Base-by-base conservation (phyloP, 768 basidiomycete species). In the Chalciporus sphaerocephalus region DNA sequence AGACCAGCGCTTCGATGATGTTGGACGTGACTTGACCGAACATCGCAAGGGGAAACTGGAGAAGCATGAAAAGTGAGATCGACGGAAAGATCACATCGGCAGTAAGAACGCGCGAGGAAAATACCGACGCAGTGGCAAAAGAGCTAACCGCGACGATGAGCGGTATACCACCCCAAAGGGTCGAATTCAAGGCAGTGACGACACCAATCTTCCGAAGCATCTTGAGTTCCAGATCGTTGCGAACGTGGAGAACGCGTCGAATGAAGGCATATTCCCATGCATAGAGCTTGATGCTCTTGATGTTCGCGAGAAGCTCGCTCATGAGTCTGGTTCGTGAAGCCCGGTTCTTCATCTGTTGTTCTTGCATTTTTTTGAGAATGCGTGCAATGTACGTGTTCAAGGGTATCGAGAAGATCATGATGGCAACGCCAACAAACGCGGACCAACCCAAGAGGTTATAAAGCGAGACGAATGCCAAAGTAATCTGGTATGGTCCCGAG, bases 21-120 rank as follows among this genome's bases (percentile, higher is more conserved):
- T 85, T 88, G 20, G 85, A 82, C 0, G 80, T 86, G 9, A 91
- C 81, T 66, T 80, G 77, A 49, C 77, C 74, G 54, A 86, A 80
- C 87, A 91, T 87, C 2, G 79, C 86, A 18, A 94, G 71, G 1
- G 92, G 92, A 67, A 93, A 93, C 46, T 85, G 82, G 23, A 95
- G 70, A 0, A 95, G 72, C 80, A 89, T 84, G 69, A 92, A 94
- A 23, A 94, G 68, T 0, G 90, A 85, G 50, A 98, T 92, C 0
- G 90, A 83, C n/a, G 95, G 95, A 76, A 98, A 98, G 52, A 97
- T 94, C 40, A 92, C 70, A 51, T 96, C 93, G 0, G 87, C 80
- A 0, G 95, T 97, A 2, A 98, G 66, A 4, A 92, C 89, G 22
- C 62, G 74, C 1, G 74, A 64, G 4, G 82, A 81, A 2, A 76